phyloP scores from a whole-genome alignment of 345 rosid genomes.

The Eucalyptus dawsonii region DNA sequence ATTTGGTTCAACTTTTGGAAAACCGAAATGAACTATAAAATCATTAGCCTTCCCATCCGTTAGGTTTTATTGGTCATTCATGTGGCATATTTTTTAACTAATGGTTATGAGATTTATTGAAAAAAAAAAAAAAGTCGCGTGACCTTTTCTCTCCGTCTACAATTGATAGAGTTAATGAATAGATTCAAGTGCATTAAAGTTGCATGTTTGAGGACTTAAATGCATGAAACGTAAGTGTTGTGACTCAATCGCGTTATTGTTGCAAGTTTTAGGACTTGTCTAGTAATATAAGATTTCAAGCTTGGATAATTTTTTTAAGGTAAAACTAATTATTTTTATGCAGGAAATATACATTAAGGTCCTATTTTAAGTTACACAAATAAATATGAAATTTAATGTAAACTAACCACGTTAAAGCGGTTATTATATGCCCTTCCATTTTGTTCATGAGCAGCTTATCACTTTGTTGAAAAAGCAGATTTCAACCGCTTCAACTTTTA shows the following conservation, averaged over 20 bases:
- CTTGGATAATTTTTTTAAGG: not conserved
- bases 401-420: not conserved
- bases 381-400: not conserved
- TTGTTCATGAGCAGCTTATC: too few species aligned
- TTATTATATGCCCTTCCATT: too few species aligned
- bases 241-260: not conserved
- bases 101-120: not conserved
- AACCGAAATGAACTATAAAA: too few species aligned
- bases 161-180: too few species aligned
- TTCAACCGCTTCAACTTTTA: too few species aligned
- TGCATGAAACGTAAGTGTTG: accelerated
- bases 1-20: too few species aligned
- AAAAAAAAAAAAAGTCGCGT: accelerated
- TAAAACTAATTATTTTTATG: not conserved
- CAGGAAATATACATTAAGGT: not conserved
- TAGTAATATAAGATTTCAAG: not conserved
- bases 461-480: too few species aligned
- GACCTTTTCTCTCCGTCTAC: too few species aligned
- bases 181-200: not conserved
- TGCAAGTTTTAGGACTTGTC: not conserved
- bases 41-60: not conserved
- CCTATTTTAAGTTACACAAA: too few species aligned
- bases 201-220: not conserved
- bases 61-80: not conserved
- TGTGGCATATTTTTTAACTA: not conserved